Base-by-base conservation (phyloP, 2,329 filamentous ascomycete species). In the Fusarium longipes region DNA sequence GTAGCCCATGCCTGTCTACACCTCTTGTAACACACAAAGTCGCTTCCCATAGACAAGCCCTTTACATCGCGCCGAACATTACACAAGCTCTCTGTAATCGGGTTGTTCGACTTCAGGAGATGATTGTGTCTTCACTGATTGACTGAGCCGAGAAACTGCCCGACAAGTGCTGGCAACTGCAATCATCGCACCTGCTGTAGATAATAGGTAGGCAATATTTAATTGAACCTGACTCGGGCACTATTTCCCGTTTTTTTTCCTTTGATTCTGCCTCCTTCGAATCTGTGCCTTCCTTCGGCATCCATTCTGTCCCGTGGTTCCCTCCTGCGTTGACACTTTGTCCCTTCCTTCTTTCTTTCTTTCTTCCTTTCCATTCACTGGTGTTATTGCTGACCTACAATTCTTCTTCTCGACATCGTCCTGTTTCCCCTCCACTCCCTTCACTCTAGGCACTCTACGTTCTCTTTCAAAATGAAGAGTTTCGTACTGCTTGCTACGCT, bases 401-500 rank as follows among this genome's bases (percentile, higher is more conserved):
- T 39, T 54, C n/a, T 25, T 22, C 18, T 25, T 38, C n/a, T 53
- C 10, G 6, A 45, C 20, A 14, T 17, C 22, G 22, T 20, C 50
- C 24, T 40, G 9, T 17, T 11, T 25, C 33, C 42, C 27, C 11
- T 8, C 33, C 25, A 40, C 27, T 11, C 5, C 15, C 11, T 33
- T 14, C 15, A 10, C 18, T 35, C 18, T 15, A n/a, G n/a, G n/a
- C n/a, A 7, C 29, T 29, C 39, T 22, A 24, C 39, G 29, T 32
- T 18, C 29, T 5, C 20, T 33, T 17, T 17, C 9, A 15, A 47
- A 54, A 73, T 73, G 71, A 64, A 58, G 29, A 43, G 38, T 25
- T 52, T 65, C 25, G 27, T 65, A 20, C 40, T 75, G 20, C 35
- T 70, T 57, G 17, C 57, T 51, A 30, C 59, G 38, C 44, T 73